Conservation (phyloP, 1,284 basidiomycete genomes). For the Vanrija humicola region DNA sequence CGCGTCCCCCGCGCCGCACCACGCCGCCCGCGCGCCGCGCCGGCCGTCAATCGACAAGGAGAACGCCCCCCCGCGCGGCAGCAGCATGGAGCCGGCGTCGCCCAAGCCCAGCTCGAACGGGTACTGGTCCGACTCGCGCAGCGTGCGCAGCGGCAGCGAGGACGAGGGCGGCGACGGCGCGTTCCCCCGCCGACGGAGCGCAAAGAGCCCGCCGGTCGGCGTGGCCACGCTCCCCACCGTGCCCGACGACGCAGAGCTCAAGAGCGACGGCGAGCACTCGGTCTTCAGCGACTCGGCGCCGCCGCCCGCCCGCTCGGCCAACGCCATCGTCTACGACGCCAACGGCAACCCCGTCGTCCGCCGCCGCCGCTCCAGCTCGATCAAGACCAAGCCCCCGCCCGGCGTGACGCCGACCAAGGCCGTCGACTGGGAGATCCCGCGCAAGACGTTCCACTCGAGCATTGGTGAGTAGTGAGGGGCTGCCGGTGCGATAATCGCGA, state of each 20-base stretch:
- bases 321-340: neutral
- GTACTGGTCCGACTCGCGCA: neutral
- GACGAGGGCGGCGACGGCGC: slow-evolving; percentile 6
- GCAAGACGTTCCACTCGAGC: slow-evolving; percentile 84
- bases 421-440: slow-evolving; percentile 71
- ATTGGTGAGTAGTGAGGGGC: slow-evolving; percentile 68
- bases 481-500: neutral
- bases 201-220: slow-evolving; percentile 1
- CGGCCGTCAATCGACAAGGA: slow-evolving; percentile 6
- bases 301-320: slow-evolving; percentile 19
- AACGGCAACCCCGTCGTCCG: slow-evolving; percentile 23
- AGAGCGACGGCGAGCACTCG: slow-evolving; percentile 8
- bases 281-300: slow-evolving; percentile 9
- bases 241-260: slow-evolving; percentile 26
- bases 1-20: slow-evolving; percentile 7
- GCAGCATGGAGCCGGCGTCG: neutral
- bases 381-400: slow-evolving; percentile 40
- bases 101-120: too few relatives aligned
- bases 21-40: slow-evolving; percentile 7
- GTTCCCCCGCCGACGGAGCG: neutral
- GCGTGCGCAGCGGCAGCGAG: slow-evolving; percentile 2
- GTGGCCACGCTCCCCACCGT: slow-evolving; percentile 32
- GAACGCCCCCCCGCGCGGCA: slow-evolving; percentile 1
- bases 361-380: slow-evolving; percentile 31
- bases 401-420: slow-evolving; percentile 44